These are phyloP conservation scores for Schoenoplectus tabernaemontani DNA, from an alignment of 202 grass and related monocot genomes.

Conservation along the genomic window DNA sequence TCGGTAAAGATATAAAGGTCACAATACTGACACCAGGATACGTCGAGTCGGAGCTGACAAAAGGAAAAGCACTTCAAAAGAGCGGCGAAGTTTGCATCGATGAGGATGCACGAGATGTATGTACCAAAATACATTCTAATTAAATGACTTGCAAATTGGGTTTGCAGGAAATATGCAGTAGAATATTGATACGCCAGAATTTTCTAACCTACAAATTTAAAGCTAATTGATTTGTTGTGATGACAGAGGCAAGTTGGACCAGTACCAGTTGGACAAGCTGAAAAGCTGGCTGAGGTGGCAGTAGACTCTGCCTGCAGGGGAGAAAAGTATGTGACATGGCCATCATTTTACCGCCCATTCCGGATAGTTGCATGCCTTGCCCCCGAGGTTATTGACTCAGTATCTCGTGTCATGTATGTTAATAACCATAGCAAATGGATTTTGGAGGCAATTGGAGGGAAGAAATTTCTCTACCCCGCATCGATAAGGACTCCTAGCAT, in stretches of 20 bases:
- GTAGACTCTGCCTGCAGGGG: constrained; percentile 37
- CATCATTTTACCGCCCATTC: constrained; percentile 41
- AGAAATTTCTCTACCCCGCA: constrained; percentile 33
- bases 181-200: background rate
- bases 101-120: constrained; percentile 52
- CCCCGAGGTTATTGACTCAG: constrained; percentile 34
- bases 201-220: background rate
- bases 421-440: constrained; percentile 30
- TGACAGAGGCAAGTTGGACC: constrained; percentile 44
- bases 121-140: background rate
- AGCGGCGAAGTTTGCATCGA: constrained; percentile 33
- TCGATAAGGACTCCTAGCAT: constrained; percentile 23
- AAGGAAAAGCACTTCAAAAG: constrained; percentile 46
- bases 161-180: background rate
- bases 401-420: constrained; percentile 10
- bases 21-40: constrained; percentile 45
- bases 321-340: constrained; percentile 56
- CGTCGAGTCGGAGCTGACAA: constrained; percentile 53
- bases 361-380: constrained; percentile 26
- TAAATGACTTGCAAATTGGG: background rate
- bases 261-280: constrained; percentile 30
- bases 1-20: constrained; percentile 34
- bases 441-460: constrained; percentile 31
- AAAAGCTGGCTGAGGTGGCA: constrained; percentile 25
- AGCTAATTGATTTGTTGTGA: background rate